Evolutionary conservation across 2,329 filamentous ascomycete species (phyloP), one percentile per base, ranked within the genome.

Genomic region (Nothophaeocryptopus gaeumannii): DNA sequence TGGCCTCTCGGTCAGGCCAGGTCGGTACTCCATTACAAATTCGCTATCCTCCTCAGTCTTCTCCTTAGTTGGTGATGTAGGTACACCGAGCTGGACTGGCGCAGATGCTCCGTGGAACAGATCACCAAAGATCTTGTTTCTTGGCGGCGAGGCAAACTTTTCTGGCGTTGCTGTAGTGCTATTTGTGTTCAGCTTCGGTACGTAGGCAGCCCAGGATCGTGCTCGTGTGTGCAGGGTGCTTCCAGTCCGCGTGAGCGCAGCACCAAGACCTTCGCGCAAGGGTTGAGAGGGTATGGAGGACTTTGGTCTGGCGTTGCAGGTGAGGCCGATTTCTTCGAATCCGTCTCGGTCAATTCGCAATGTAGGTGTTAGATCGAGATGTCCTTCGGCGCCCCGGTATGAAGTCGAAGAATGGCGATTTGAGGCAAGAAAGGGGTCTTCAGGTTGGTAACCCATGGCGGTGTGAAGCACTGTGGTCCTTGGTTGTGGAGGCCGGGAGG

Each of bases 21-120:
- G 54, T 29, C 53, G 63, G 58, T 70, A 69, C 39, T 68, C 62
- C 64, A 68, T 69, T 48, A 66, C 54, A 39, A 67, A 63, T 34
- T 69, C 67, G 13, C 51, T 56, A 26, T 64, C 61, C 41, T 65
- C 59, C 31, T 58, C 48, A 26, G 20, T 26, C 32, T 63, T 59
- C 39, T 67, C 63, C 39, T 56, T 57, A 11, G 57, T 58, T 3
- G 64, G 61, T 4, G 64, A 58, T 8, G 58, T 55, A 5, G 63
- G 58, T 3, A 66, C 49, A 20, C 64, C 66, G 9, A 68, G 45
- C 14, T 60, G 57, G n/a, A 68, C 59, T 2, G 63, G 63, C 13
- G 65, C 66, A 16, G 65, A 67, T 38, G 65, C 63, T 38, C 66
- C 66, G 52, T 53, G 57, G 58, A 67, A 68, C 9, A 67, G 55